These are phyloP conservation scores for Phaeosphaeriaceae sp. DNA, from an alignment of 2,329 filamentous ascomycete genomes.

Conservation along the genomic window DNA sequence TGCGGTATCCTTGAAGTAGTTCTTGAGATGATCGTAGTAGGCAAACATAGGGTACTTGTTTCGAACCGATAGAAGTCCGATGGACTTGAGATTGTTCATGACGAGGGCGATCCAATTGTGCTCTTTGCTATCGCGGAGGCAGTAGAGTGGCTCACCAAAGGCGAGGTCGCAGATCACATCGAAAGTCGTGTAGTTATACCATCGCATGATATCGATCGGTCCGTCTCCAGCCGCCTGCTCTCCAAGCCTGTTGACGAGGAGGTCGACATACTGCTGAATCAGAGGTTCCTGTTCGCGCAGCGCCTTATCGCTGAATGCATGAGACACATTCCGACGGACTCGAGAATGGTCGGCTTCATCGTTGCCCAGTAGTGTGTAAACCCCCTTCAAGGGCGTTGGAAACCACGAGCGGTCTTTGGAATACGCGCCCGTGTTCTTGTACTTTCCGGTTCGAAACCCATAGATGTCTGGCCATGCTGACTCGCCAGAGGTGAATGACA, in stretches of 20 bases:
- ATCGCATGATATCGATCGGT: conserved; percentile 33
- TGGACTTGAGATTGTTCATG: conserved; percentile 15
- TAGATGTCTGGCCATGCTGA: conserved; percentile 55
- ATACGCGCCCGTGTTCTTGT: conserved; percentile 41
- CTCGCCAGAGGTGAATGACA: conserved; percentile 54
- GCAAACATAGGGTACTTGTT: conserved; percentile 24
- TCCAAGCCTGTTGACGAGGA: conserved; percentile 45
- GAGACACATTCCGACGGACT: conserved; percentile 46
- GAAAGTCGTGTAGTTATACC: conserved; percentile 38
- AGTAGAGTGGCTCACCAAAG: conserved; percentile 42
- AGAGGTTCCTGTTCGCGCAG: conserved; percentile 51
- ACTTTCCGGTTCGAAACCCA: conserved; percentile 47
- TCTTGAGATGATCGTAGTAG: conserved; percentile 18
- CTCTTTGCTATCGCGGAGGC: conserved; percentile 33
- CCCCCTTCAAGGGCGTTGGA: conserved; percentile 36
- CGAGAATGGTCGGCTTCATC: conserved; percentile 43
- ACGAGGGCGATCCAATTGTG: conserved; percentile 40
- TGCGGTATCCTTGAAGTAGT: conserved; percentile 17
- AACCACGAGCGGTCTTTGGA: conserved; percentile 49
- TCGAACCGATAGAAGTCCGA: conserved; percentile 19
- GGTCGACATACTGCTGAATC: conserved; percentile 49
- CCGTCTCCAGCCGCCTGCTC: conserved; percentile 21
- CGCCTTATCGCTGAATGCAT: conserved; percentile 53
- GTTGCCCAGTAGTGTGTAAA: conserved; percentile 32
- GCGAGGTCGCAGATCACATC: conserved; percentile 42